phyloP scores from a whole-genome alignment of 2,329 filamentous ascomycete species.

The Fragosphaeria purpurea region DNA sequence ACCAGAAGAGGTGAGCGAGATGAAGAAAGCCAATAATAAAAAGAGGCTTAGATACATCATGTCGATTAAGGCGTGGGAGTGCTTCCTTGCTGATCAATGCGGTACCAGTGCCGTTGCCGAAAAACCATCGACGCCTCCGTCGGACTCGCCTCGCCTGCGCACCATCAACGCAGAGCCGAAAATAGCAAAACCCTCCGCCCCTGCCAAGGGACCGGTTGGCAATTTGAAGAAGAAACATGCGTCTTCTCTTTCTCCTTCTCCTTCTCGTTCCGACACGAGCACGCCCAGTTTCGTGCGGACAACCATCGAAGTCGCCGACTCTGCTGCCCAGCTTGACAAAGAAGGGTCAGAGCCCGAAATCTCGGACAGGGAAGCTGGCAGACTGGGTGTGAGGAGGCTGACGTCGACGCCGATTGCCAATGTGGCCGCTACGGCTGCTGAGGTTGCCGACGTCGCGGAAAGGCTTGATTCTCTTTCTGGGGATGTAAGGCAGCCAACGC shows the following conservation, averaged over 20 bases:
- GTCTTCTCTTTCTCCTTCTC: not conserved
- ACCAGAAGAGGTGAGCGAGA: constrained; percentile 7
- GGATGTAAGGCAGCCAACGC: not conserved
- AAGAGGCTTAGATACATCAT: not conserved
- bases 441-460: constrained; percentile 33
- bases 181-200: not conserved
- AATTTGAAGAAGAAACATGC: constrained; percentile 4
- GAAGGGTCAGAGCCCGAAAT: constrained; percentile 22
- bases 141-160: constrained; percentile 7
- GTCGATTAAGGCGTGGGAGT: not conserved
- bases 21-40: no score
- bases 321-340: constrained; percentile 21
- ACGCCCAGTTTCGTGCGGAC: constrained; percentile 19
- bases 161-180: not conserved
- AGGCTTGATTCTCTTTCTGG: constrained; percentile 20
- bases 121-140: constrained; percentile 12
- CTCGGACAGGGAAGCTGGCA: constrained; percentile 23
- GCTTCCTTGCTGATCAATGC: no score
- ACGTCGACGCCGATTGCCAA: constrained; percentile 30
- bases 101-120: not conserved
- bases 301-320: constrained; percentile 26
- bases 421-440: constrained; percentile 32
- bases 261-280: constrained; percentile 14
- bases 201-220: not conserved
- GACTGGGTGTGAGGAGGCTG: constrained; percentile 22